A percentile compares a stretch with the other conserved stretches of the same genome.
These are phyloP conservation scores for Suillus brevipes DNA, from an alignment of 768 basidiomycete genomes.

Conservation along the genomic window DNA sequence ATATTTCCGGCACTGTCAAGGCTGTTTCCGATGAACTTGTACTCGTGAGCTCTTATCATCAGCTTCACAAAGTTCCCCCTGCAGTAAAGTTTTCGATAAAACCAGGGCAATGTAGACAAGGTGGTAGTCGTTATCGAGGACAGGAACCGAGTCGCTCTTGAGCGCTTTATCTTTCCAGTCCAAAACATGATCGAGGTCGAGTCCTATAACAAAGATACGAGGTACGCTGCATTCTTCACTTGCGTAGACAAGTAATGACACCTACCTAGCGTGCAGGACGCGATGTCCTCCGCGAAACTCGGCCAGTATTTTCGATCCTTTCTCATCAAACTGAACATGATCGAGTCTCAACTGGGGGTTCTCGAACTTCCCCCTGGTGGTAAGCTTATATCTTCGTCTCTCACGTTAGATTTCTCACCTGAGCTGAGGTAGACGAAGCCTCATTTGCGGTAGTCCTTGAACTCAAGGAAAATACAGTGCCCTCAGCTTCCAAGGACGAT, in stretches of 20 bases:
- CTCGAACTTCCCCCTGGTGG: constrained; percentile 40
- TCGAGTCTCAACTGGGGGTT: constrained; percentile 69
- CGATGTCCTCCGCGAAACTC: constrained; percentile 63
- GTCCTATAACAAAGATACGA: constrained; percentile 65
- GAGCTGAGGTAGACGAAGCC: constrained; percentile 51
- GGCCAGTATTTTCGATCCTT: constrained; percentile 82
- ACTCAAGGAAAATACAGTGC: constrained; percentile 64
- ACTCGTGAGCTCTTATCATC: constrained; percentile 42
- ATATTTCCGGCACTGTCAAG: constrained; percentile 85
- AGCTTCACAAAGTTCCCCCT: background rate
- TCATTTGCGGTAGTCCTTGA: constrained; percentile 87
- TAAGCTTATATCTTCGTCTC: constrained; percentile 38
- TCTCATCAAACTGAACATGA: constrained; percentile 75
- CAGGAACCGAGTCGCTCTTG: constrained; percentile 76
- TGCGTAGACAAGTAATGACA: background rate
- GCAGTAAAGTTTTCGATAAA: constrained; percentile 4
- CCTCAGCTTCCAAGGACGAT: constrained; percentile 50
- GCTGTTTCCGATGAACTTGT: constrained; percentile 78
- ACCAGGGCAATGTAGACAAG: constrained; percentile 75
- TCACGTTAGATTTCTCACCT: constrained; percentile 6
- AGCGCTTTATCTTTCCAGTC: constrained; percentile 88
- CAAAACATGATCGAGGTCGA: constrained; percentile 78
- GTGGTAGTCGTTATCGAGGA: constrained; percentile 85
- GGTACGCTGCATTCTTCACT: constrained; percentile 38
- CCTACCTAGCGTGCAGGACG: constrained; percentile 61